phyloP scores from a whole-genome alignment of 345 rosid species.

The Rubroshorea leprosula region DNA sequence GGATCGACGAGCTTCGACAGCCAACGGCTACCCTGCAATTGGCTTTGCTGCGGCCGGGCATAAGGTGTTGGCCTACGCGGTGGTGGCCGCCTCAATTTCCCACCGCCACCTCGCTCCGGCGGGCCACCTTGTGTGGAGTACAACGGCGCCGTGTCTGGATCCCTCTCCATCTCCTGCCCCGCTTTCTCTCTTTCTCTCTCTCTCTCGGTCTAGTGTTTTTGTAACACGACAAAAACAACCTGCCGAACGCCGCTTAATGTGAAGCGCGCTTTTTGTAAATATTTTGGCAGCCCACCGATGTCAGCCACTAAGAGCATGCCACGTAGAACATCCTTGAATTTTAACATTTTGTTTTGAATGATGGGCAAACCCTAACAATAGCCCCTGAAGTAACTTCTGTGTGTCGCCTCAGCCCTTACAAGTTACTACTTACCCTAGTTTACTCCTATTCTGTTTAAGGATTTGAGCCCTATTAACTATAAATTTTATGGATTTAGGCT shows the following conservation, averaged over 20 bases:
- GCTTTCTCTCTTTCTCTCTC: background rate
- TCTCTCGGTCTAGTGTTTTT: conserved; percentile 4
- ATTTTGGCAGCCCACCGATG: no score
- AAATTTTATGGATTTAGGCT: no score
- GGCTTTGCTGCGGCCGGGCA: conserved; percentile 45
- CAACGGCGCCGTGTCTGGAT: conserved; percentile 30
- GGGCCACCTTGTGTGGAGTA: background rate
- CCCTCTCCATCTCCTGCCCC: conserved; percentile 14
- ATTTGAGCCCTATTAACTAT: no score
- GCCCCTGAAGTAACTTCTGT: no score
- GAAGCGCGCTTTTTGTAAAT: background rate
- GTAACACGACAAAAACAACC: background rate
- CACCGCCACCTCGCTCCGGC: conserved; percentile 48
- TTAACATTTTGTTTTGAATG: no score
- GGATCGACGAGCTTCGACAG: conserved; percentile 72
- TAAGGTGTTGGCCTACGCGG: conserved; percentile 42
- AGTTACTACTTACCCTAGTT: no score
- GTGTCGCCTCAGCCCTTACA: no score
- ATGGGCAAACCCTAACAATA: no score
- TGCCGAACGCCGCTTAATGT: background rate
- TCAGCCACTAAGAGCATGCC: no score
- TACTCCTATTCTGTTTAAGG: no score
- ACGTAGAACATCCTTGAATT: no score
- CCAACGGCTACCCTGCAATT: conserved; percentile 45
- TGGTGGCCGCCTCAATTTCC: conserved; percentile 47